Evolutionary conservation across 371 early-diverging fungal species (phyloP), one percentile per base, ranked within the genome.

Genomic region (Apophysomyces sp.): DNA sequence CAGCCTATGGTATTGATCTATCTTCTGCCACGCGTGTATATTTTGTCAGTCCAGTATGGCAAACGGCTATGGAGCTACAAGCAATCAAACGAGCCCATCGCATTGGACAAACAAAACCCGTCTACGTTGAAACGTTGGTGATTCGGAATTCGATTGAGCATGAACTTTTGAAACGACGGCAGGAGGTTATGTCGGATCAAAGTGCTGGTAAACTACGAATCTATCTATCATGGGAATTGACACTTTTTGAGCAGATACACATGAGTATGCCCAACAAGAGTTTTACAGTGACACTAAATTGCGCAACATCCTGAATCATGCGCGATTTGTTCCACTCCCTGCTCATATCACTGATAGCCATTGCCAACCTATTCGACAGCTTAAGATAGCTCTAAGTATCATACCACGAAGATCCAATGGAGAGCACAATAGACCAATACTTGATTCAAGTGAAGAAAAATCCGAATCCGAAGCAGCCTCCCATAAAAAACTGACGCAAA

Each of bases 31-130:
- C 89, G 3, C 84, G 89, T 0, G 85, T 92, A 15, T 91, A 82
- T 65, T 92, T 93, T 62, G 72, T 88, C 24, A 82, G 85, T 3
- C 90, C 91, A 1, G 87, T 90, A 15, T 87, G 86, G 88, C 81
- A 83, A 66, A 73, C 81, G 0, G 85, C 81, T 9, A 82, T 79
- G 61, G 83, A 82, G 71, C 84, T 83, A 39, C 89, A 85, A 37
- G 97, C 97, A 0, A 86, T 94, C 78, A 95, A 95, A 65, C 85
- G 97, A 6, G 96, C 94, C 0, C 96, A 95, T 62, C 77, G 97
- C 29, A 86, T 97, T 27, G 97, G 96, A 0, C 94, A 95, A 65
- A 84, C 67, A 26, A 79, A 83, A 15, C 87, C 88, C 0, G 94
- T 95, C 0, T 85, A 80, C 73, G 92, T 95, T 3, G 92, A 90